These are phyloP conservation scores for Dactylonectria estremocensis DNA, from an alignment of 2,329 filamentous ascomycete species.

Conservation along the genomic window DNA sequence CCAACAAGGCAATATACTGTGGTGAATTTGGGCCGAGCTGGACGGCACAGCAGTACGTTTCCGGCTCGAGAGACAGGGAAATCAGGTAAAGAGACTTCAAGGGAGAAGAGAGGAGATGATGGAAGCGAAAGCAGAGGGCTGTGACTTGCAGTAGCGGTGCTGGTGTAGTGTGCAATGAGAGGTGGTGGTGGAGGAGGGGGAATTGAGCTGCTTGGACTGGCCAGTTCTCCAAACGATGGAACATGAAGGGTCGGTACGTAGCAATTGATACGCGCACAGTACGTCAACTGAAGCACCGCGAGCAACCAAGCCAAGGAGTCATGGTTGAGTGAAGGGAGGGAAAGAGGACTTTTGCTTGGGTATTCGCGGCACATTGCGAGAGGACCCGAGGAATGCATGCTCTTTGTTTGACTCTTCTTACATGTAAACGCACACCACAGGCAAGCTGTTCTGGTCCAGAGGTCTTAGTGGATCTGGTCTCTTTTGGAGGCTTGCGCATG, in stretches of 20 bases:
- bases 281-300: constrained; percentile 21
- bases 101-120: background rate
- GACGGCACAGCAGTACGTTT: constrained; percentile 21
- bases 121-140: background rate
- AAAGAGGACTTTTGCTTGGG: background rate
- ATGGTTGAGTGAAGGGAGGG: constrained; percentile 1
- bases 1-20: constrained; percentile 12
- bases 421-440: constrained; percentile 24
- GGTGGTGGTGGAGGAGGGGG: constrained; percentile 2
- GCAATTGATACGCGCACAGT: constrained; percentile 21
- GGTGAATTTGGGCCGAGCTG: constrained; percentile 26
- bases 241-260: background rate
- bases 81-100: constrained; percentile 3
- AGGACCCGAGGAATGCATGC: constrained; percentile 18
- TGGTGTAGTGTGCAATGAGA: background rate
- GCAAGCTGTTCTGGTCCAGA: background rate
- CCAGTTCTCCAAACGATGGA: background rate
- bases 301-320: constrained; percentile 16
- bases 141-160: constrained; percentile 1
- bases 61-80: constrained; percentile 23
- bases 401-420: constrained; percentile 25
- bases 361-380: constrained; percentile 1
- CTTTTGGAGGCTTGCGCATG: constrained; percentile 3
- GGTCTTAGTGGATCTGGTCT: constrained; percentile 16
- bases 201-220: background rate